Percentiles rank a stretch among this genome's conserved stretches.
These are phyloP conservation scores for Schizonepeta tenuifolia DNA, from an alignment of 257 asterid species.

Conservation along the genomic window DNA sequence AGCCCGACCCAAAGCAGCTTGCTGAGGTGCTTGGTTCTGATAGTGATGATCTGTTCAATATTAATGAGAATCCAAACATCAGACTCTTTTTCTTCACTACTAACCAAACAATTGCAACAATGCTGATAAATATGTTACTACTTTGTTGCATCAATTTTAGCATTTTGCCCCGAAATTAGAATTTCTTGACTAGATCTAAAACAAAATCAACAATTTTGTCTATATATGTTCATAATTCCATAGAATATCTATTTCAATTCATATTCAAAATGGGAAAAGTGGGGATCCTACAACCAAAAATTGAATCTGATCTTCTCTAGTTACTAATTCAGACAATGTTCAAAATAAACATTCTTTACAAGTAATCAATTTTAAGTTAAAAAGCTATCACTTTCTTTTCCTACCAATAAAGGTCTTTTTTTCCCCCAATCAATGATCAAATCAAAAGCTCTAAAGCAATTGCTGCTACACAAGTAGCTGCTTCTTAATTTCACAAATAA, in stretches of 20 bases:
- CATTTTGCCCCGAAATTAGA: neutral
- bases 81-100: conserved; percentile 1
- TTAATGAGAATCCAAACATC: conserved; percentile 19
- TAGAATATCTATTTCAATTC: neutral
- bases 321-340: neutral
- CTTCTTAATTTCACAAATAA: neutral
- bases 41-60: conserved; percentile 70
- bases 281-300: neutral
- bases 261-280: neutral
- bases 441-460: neutral
- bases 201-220: neutral
- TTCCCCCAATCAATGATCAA: neutral
- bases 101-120: neutral
- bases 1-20: conserved; percentile 55
- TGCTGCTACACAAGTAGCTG: neutral
- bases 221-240: neutral
- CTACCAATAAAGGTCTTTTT: neutral
- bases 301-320: neutral
- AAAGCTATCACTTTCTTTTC: neutral
- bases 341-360: neutral
- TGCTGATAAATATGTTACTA: neutral
- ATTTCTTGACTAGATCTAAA: no score
- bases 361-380: neutral
- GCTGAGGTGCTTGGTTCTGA: conserved; percentile 74
- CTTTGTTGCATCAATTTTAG: neutral